A percentile compares a stretch with the other conserved stretches of the same genome.
phyloP scores from a whole-genome alignment of 495 filamentous ascomycete species.

The Xylaria sp. region DNA sequence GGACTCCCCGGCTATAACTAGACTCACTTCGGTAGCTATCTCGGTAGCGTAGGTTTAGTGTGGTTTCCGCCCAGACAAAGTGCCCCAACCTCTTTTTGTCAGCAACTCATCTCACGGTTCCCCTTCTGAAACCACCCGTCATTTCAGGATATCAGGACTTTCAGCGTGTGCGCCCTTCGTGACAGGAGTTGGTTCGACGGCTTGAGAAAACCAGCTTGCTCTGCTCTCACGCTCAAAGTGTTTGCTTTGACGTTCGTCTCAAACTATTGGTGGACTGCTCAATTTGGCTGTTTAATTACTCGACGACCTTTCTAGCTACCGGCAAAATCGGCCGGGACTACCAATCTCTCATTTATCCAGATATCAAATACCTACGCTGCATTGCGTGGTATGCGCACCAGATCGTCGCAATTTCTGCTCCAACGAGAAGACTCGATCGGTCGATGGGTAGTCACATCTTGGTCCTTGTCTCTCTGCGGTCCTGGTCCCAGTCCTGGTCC shows the following conservation, averaged over 20 bases:
- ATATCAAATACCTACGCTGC: slow-evolving; percentile 26
- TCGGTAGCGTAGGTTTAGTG: background rate
- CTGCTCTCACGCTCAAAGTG: background rate
- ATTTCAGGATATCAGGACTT: slow-evolving; percentile 20
- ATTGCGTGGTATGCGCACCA: slow-evolving; percentile 10
- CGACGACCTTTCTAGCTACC: slow-evolving; percentile 19
- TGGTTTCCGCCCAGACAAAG: no score
- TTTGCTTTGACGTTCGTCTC: background rate
- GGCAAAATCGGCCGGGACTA: slow-evolving; percentile 25
- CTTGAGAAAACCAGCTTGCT: background rate
- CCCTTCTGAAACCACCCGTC: slow-evolving; percentile 21
- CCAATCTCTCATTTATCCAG: slow-evolving; percentile 18
- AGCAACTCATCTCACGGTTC: slow-evolving; percentile 18
- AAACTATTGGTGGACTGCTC: background rate
- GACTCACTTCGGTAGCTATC: background rate
- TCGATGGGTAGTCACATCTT: slow-evolving; percentile 10
- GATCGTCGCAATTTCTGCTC: slow-evolving; percentile 25
- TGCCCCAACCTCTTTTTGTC: slow-evolving; percentile 22
- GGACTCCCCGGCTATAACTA: background rate
- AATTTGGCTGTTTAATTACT: slow-evolving; percentile 8
- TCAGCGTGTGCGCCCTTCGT: background rate
- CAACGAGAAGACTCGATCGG: slow-evolving; percentile 10
- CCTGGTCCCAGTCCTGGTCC: background rate
- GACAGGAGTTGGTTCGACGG: background rate
- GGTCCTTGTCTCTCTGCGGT: background rate